These are phyloP conservation scores for Tuber brumale DNA, from an alignment of 495 filamentous ascomycete genomes.

Conservation along the genomic window DNA sequence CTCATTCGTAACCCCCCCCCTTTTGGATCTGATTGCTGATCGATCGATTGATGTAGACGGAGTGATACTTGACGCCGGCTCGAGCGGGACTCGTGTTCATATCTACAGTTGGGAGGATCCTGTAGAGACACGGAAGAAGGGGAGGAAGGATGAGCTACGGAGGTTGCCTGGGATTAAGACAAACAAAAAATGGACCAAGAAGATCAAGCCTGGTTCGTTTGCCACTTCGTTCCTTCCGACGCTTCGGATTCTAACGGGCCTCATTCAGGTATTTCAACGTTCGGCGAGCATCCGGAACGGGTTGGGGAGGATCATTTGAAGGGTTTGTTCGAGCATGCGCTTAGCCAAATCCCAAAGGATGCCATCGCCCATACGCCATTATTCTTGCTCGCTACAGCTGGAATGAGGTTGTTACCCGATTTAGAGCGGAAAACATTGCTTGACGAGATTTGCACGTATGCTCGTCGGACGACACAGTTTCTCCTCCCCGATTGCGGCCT, in stretches of 20 bases:
- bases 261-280: slow-evolving; percentile 70
- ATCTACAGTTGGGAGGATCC: slow-evolving; percentile 88
- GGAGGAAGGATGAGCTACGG: slow-evolving; percentile 55
- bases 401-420: slow-evolving; percentile 81
- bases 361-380: slow-evolving; percentile 79
- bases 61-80: slow-evolving; percentile 58
- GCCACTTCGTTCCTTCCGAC: not conserved
- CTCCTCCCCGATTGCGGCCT: slow-evolving; percentile 79
- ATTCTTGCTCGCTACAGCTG: slow-evolving; percentile 93
- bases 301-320: slow-evolving; percentile 79
- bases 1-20: not conserved
- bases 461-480: slow-evolving; percentile 71
- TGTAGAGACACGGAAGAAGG: slow-evolving; percentile 57
- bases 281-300: slow-evolving; percentile 64
- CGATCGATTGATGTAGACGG: slow-evolving; percentile 42
- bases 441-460: slow-evolving; percentile 74
- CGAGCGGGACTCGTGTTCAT: slow-evolving; percentile 80
- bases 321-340: slow-evolving; percentile 72
- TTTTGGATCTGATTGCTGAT: not conserved
- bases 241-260: slow-evolving; percentile 2
- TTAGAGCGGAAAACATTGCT: slow-evolving; percentile 64
- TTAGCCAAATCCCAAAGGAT: slow-evolving; percentile 68
- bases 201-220: slow-evolving; percentile 71
- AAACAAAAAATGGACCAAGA: slow-evolving; percentile 83
- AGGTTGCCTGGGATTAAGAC: slow-evolving; percentile 73